phyloP scores from a whole-genome alignment of 1,139 yeast species.

The Geotrichum phurueaensis region DNA sequence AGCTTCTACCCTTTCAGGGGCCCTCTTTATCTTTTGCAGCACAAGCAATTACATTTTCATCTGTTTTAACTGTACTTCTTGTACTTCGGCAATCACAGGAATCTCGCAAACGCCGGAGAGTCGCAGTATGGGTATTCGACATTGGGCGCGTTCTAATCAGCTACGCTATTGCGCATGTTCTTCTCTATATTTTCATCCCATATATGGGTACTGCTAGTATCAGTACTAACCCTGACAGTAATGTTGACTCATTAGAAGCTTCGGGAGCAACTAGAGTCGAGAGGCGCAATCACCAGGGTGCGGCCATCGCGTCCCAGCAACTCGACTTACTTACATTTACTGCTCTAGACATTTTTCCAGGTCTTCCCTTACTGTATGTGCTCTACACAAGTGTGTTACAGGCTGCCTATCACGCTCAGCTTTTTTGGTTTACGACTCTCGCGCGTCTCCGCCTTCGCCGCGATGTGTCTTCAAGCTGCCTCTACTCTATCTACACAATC shows the following conservation, averaged over 20 bases:
- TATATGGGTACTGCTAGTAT: neutral
- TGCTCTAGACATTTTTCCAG: slow-evolving; percentile 20
- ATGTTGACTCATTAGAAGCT: neutral
- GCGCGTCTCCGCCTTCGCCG: slow-evolving; percentile 9
- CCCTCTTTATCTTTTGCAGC: slow-evolving; percentile 2
- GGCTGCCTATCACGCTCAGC: slow-evolving; percentile 6
- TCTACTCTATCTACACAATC: neutral
- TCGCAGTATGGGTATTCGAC: slow-evolving; percentile 19
- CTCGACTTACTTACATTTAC: slow-evolving; percentile 7
- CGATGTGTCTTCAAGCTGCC: neutral
- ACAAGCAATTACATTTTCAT: neutral
- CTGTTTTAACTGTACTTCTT: slow-evolving; percentile 5
- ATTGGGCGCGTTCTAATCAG: slow-evolving; percentile 10
- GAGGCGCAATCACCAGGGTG: neutral
- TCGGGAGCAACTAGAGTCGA: neutral
- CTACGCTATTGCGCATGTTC: slow-evolving; percentile 14
- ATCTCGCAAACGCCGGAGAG: slow-evolving; percentile 12
- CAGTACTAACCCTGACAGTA: neutral
- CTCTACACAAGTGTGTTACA: slow-evolving; percentile 14
- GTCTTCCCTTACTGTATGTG: slow-evolving; percentile 17
- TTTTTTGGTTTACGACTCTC: neutral
- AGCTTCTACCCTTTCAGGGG: neutral
- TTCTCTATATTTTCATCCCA: slow-evolving; percentile 10
- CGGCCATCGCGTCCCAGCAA: neutral
- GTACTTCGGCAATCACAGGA: slow-evolving; percentile 3